Evolutionary conservation across 2,329 filamentous ascomycete species (phyloP).

Genomic region (Laburnicola sp.): DNA sequence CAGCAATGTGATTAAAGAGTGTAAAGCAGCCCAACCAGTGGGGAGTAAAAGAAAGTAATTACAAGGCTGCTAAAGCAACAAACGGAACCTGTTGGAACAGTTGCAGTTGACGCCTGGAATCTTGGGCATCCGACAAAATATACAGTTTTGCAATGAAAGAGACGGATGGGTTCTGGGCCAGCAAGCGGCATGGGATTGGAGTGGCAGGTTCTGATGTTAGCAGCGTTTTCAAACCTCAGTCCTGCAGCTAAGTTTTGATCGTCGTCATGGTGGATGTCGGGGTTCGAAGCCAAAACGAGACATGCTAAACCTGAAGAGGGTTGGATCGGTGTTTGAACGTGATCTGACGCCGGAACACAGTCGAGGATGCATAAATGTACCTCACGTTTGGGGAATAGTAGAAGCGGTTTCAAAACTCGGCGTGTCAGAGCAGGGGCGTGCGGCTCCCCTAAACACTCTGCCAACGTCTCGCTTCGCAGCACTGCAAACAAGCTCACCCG

Average conservation of each 20-base stretch:
- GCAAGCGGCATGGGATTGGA: slow-evolving; percentile 42
- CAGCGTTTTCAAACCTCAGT: slow-evolving; percentile 49
- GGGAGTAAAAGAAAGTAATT: slow-evolving; percentile 54
- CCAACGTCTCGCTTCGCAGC: no score
- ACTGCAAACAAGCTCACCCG: slow-evolving; percentile 44
- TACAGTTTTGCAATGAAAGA: slow-evolving; percentile 39
- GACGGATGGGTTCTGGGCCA: slow-evolving; percentile 32
- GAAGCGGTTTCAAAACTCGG: slow-evolving; percentile 47
- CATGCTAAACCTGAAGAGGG: slow-evolving; percentile 42
- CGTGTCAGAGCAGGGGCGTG: slow-evolving; percentile 42
- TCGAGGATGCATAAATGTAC: slow-evolving; percentile 36
- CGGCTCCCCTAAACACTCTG: no score
- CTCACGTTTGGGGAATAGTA: slow-evolving; percentile 32
- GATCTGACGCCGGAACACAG: slow-evolving; percentile 31
- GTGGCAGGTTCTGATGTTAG: slow-evolving; percentile 46
- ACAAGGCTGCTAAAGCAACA: slow-evolving; percentile 47
- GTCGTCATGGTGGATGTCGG: slow-evolving; percentile 36
- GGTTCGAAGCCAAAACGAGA: slow-evolving; percentile 41
- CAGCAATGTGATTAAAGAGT: slow-evolving; percentile 55
- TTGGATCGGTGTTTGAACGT: slow-evolving; percentile 27
- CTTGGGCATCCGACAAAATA: slow-evolving; percentile 42
- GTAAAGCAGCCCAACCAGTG: slow-evolving; percentile 59
- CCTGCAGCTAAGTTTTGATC: slow-evolving; percentile 44
- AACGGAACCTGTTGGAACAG: slow-evolving; percentile 46
- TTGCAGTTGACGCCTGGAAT: slow-evolving; percentile 43